Evolutionary conservation across 1,284 basidiomycete species (phyloP).

Genomic region (Ustilago shanxiensis): DNA sequence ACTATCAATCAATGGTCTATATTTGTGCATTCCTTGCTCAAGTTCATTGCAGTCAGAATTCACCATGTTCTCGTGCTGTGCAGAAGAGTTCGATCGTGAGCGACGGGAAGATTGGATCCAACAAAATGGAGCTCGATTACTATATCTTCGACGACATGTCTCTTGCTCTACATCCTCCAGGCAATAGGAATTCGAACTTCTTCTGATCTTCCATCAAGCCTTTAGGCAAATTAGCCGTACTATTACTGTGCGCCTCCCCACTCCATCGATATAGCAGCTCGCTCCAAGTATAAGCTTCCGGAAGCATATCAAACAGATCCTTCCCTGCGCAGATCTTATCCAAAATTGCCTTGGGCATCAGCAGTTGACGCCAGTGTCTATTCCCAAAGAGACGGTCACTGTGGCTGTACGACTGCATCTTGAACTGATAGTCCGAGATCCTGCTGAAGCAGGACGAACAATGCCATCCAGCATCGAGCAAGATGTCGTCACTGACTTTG

Average conservation of each 20-base stretch:
- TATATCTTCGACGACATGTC: conserved; percentile 11
- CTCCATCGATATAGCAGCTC: conserved; percentile 39
- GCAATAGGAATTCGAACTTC: conserved; percentile 75
- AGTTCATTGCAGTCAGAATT: too few relatives aligned
- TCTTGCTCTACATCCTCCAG: conserved; percentile 74
- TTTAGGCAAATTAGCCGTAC: conserved; percentile 74
- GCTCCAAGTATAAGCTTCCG: conserved; percentile 75
- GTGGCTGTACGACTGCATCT: conserved; percentile 79
- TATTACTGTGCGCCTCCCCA: conserved; percentile 61
- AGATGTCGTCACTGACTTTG: conserved; percentile 74
- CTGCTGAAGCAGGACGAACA: conserved; percentile 77
- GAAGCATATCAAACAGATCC: conserved; percentile 75
- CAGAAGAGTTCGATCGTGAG: too few relatives aligned
- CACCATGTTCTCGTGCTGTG: too few relatives aligned
- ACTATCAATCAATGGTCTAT: too few relatives aligned
- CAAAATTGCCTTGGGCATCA: conserved; percentile 75
- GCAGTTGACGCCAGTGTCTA: conserved; percentile 70
- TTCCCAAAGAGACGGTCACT: conserved; percentile 76
- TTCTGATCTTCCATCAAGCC: conserved; percentile 74
- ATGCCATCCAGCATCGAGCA: conserved; percentile 76
- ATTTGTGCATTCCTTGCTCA: too few relatives aligned
- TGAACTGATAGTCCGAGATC: conserved; percentile 76
- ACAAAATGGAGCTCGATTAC: not conserved
- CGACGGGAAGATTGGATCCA: too few relatives aligned
- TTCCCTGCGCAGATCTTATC: conserved; percentile 76